Base-by-base conservation (phyloP, 768 basidiomycete genomes). In the Leccinum incarnatum region DNA sequence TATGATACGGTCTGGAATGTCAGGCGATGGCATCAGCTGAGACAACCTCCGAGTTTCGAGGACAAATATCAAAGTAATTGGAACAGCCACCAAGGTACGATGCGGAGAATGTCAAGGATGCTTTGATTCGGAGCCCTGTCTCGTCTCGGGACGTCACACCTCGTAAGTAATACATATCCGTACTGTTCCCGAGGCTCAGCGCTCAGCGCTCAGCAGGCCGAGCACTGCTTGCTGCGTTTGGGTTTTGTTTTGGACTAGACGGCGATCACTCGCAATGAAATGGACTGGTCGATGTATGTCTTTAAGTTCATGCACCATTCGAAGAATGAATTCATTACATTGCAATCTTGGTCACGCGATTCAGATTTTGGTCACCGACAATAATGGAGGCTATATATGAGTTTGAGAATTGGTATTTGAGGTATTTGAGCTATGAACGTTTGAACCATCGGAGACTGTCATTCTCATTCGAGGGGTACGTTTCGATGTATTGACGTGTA, bases 341-440 rank as follows among this genome's bases (percentile, higher is more conserved):
- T 57, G 42, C 11, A 34, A 25, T 51, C 56, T 59, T 32, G 60
- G 27, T 64, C 56, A 47, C 5, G 40, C 46, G 54, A 58, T 37
- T 48, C 56, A 42, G 58, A 51, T 50, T 62, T 57, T 59, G 37
- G 19, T 47, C 57, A 32, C 10, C 25, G 15, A 27, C 21, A 51
- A 54, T 65, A 54, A 25, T 49, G 46, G 12, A 27, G 10, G n/a
- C 1, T 10, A 17, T 21, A 32, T 37, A 34, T 54, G 14, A 19
- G 42, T 15, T 15, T 19, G 51, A 14, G 6, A 42, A 42, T 42
- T 42, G 40, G 40, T 11, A 42, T 42, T 42, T 42, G 40, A 42
- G 40, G 1, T 19, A n/a, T 42, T 42, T 42, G n/a, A 42, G 40
- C 40, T 19, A 19, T 42, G 27, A 29, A 27, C 27, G 27, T 27